Base-by-base conservation (phyloP, 139 green algal species). In the Coelastrella sp. region DNA sequence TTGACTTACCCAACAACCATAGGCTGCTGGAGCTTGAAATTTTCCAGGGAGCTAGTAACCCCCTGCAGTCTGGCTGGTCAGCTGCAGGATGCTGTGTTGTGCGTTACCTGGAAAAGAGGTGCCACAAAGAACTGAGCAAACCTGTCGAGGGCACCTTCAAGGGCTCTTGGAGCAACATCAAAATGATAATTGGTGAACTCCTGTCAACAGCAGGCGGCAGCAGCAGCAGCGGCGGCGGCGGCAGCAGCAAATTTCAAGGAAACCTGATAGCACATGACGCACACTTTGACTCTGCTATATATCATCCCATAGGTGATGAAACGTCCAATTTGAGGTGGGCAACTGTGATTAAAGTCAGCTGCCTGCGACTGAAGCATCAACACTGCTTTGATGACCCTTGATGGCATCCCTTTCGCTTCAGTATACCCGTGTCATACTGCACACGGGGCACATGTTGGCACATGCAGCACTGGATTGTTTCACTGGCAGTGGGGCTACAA, bases 81-180 rank as follows among this genome's bases (percentile, higher is more conserved):
- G 78, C 35, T 24, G 78, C 35, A 49, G 35, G 35, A 3, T 49
- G 57, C 17, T 20, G 19, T 9, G 15, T 15, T 58, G 49, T 1
- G 4, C n/a, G 93, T 88, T 85, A 96, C 95, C n/a, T 90, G 96
- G 85, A 95, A 96, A 70, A 99, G 95, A 4, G 98, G 98, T 1
- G 93, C 79, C 24, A 98, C 93, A 92, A 99, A 99, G 91, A 99
- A 99, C 89, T 97, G 94, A 17, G 98, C 95, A 89, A 99, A 99
- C 82, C 98, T 94, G 72, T 99, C 96, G 66, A 99, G 94, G 0
- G 96, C 97, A 6, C 93, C 95, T 15, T 93, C 57, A 90, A 99
- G 94, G 58, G 91, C 73, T 4, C 92, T 90, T 8, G 96, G 95
- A 15, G 96, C 87, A 25, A 98, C 93, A 78, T 99, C 97, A 91